phyloP scores from a whole-genome alignment of 495 filamentous ascomycete species.

The Aspergillus saccharolyticus region DNA sequence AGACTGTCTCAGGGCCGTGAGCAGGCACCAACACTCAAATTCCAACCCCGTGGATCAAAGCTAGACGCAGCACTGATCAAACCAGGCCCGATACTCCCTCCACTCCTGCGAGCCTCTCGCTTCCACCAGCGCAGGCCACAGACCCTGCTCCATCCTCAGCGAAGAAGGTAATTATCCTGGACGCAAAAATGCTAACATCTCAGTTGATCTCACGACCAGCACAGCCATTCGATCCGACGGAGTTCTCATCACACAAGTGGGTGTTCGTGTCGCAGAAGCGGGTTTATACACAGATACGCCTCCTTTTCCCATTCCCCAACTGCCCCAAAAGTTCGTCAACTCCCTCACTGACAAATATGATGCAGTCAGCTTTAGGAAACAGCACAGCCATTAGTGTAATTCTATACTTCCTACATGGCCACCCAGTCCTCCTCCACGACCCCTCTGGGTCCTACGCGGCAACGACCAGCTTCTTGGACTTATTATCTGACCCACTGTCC shows the following conservation, averaged over 20 bases:
- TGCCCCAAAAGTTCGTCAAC: no score
- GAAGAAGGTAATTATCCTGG: not conserved
- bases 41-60: not conserved
- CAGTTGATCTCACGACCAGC: not conserved
- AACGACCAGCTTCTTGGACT: no score
- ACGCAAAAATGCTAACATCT: not conserved
- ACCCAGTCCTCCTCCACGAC: no score
- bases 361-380: no score
- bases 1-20: slow-evolving; percentile 1
- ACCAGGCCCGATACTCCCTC: not conserved
- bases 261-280: not conserved
- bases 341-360: no score
- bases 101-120: not conserved
- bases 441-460: no score
- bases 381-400: no score
- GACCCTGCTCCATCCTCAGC: not conserved
- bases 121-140: not conserved
- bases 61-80: not conserved
- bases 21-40: not conserved
- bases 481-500: no score
- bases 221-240: slow-evolving; percentile 1
- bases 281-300: not conserved
- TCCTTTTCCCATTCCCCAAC: no score
- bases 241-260: not conserved
- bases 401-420: no score